Conservation (phyloP, 257 asterid genomes). For the Solanum virginianum region DNA sequence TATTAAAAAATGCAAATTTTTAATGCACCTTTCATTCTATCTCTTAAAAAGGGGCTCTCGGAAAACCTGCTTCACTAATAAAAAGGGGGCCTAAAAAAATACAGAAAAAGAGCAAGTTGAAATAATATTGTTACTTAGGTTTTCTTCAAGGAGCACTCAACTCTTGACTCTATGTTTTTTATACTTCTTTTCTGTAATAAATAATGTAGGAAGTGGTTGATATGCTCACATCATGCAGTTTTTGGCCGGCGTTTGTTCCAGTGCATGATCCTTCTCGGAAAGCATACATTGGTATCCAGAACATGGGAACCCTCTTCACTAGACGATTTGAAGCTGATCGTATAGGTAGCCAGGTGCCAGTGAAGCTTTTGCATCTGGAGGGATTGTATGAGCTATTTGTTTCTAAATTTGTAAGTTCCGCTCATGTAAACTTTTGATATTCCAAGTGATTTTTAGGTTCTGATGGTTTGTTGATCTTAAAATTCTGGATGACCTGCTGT, state of each 20-base stretch:
- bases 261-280: constrained; percentile 93
- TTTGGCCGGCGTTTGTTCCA: constrained; percentile 99
- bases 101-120: not conserved
- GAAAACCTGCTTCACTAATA: not conserved
- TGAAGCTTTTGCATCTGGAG: constrained; percentile 95
- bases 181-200: not conserved
- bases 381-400: constrained; percentile 90
- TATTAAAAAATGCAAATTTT: not conserved
- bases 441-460: not conserved
- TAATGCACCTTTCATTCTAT: not conserved
- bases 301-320: constrained; percentile 90
- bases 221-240: constrained; percentile 38
- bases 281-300: constrained; percentile 95
- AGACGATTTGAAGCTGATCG: constrained; percentile 95
- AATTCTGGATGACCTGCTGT: not conserved
- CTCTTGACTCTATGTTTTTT: not conserved
- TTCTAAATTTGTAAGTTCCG: constrained; percentile 62
- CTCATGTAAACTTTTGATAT: not conserved
- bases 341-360: constrained; percentile 87
- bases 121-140: not conserved
- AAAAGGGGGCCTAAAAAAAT: not conserved
- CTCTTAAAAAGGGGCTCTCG: not conserved
- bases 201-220: not conserved
- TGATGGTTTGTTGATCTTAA: not conserved
- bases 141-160: not conserved